phyloP scores from a whole-genome alignment of 208 protist species.

The Trypanosoma brucei region DNA sequence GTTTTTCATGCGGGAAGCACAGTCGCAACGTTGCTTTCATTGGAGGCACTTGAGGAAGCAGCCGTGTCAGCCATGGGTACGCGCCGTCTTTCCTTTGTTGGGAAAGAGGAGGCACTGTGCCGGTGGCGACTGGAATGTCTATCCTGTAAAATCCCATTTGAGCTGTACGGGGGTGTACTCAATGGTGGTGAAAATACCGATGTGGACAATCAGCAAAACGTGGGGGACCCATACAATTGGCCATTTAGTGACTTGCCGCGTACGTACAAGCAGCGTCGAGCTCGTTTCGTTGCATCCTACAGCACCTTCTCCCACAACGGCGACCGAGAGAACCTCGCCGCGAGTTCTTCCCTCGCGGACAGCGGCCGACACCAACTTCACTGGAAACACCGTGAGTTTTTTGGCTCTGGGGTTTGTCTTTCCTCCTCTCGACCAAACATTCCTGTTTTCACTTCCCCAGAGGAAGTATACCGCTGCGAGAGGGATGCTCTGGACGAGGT shows the following conservation, averaged over 20 bases:
- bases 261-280: slow-evolving; percentile 12
- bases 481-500: slow-evolving; percentile 14
- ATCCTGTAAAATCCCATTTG: background rate
- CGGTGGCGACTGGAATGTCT: slow-evolving; percentile 25
- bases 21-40: slow-evolving; percentile 41
- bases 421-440: slow-evolving; percentile 20
- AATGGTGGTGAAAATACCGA: background rate
- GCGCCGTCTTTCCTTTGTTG: slow-evolving; percentile 21
- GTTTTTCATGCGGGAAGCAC: slow-evolving; percentile 46
- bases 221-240: background rate
- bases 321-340: background rate
- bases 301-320: slow-evolving; percentile 3
- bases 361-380: background rate
- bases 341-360: background rate
- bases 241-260: slow-evolving; percentile 13
- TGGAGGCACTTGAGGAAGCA: slow-evolving; percentile 39
- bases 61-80: slow-evolving; percentile 21
- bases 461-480: slow-evolving; percentile 11
- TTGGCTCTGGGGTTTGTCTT: slow-evolving; percentile 12
- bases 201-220: background rate
- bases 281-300: slow-evolving; percentile 20
- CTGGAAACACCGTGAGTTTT: slow-evolving; percentile 21
- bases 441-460: slow-evolving; percentile 18
- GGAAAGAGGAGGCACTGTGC: slow-evolving; percentile 23
- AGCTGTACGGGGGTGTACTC: background rate